Conservation (phyloP, 441 rosid species). For the Erodium trifolium region DNA sequence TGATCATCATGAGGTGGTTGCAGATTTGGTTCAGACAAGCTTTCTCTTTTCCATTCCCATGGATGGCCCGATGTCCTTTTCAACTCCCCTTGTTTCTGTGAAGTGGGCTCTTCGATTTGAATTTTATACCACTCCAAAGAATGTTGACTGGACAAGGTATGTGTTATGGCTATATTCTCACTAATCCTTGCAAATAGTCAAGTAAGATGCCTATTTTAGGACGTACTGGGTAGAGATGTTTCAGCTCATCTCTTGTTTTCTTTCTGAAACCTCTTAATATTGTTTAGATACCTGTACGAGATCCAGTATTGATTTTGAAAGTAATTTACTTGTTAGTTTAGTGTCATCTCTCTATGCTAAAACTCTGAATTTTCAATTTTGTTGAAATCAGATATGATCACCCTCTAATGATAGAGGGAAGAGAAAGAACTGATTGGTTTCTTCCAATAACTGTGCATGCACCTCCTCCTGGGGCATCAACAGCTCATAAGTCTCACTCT, state of each 20-base stretch:
- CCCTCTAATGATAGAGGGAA: constrained; percentile 67
- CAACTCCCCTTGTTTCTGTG: constrained; percentile 70
- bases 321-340: not conserved
- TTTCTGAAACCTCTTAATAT: not conserved
- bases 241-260: not conserved
- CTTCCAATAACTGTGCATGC: constrained; percentile 90
- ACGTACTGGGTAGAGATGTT: not conserved
- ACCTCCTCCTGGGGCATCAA: constrained; percentile 55
- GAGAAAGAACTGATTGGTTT: constrained; percentile 87
- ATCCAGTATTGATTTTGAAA: not conserved
- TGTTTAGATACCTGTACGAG: not conserved
- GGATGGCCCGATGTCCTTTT: constrained; percentile 96
- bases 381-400: constrained; percentile 64
- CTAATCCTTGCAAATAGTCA: not conserved
- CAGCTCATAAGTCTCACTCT: constrained; percentile 43
- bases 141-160: constrained; percentile 75
- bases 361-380: constrained; percentile 6
- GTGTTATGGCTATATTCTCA: not conserved
- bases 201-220: too few species aligned
- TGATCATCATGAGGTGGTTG: constrained; percentile 90
- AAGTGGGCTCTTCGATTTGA: constrained; percentile 90
- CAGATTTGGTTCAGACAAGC: constrained; percentile 89
- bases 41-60: constrained; percentile 85
- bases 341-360: not conserved
- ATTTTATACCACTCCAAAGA: constrained; percentile 76